A percentile compares a stretch with the other conserved stretches of the same genome.
These are phyloP conservation scores for Trypanosoma rangeli DNA, from an alignment of 208 protist genomes.

Conservation along the genomic window DNA sequence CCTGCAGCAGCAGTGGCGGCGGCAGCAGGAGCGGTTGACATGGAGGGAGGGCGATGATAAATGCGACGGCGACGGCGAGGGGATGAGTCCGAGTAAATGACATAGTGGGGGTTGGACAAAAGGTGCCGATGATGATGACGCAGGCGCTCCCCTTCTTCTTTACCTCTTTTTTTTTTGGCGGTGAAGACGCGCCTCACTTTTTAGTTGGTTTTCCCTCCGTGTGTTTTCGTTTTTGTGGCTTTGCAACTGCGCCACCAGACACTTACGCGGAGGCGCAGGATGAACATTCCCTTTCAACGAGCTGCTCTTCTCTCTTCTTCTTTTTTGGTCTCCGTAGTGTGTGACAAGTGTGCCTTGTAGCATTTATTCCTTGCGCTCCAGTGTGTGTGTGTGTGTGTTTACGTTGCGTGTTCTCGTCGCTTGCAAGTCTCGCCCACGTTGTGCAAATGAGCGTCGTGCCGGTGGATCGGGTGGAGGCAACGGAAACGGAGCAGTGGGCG, in stretches of 20 bases:
- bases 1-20: constrained; percentile 29
- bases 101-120: background rate
- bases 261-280: no score
- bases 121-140: background rate
- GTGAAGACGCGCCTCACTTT: background rate
- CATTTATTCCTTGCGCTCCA: background rate
- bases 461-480: background rate
- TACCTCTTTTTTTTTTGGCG: background rate
- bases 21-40: constrained; percentile 4
- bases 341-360: background rate
- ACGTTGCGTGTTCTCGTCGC: background rate
- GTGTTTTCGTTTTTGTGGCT: constrained; percentile 5
- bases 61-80: constrained; percentile 2
- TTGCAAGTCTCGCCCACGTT: no score
- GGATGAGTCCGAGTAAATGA: background rate
- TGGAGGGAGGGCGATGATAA: background rate
- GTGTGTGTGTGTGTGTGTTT: background rate
- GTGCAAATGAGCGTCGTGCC: background rate
- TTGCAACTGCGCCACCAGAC: background rate
- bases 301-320: background rate
- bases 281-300: background rate
- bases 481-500: background rate
- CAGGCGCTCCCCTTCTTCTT: background rate
- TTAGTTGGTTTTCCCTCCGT: constrained; percentile 15
- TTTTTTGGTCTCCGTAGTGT: constrained; percentile 8